Evolutionary conservation across 2,329 filamentous ascomycete species (phyloP), one percentile per base, ranked within the genome.

Genomic region (Sarocladium brachiariae): DNA sequence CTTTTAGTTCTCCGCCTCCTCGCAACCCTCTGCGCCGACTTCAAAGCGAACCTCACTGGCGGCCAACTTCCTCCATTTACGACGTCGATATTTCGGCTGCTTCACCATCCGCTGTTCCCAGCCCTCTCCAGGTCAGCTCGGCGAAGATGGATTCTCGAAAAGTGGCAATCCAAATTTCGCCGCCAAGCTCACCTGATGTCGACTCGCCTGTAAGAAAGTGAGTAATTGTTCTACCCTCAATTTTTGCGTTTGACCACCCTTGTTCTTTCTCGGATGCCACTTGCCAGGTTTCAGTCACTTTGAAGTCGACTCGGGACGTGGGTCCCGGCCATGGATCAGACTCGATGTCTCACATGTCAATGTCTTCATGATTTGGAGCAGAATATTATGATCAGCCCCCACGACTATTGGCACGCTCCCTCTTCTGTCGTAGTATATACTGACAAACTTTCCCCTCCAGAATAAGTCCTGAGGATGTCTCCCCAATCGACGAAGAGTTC

Each of bases 401-500:
- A 16, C 21, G 39, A 27, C n/a, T n/a, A n/a, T n/a, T 27, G 4
- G 39, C 39, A 24, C 14, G 21, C 16, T 21, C 11, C 21, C 13
- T 10, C 10, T 5, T 46, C 14, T 23, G 8, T 10, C 21, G 13
- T 13, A n/a, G 21, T 35, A 49, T 19, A 35, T 37, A 35, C 46
- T 49, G n/a, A 49, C 46, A 37, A 19, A 35, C 21, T 24, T 51
- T 14, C 37, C 35, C 25, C 50, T 53, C 14, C 52, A 68, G 64
- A 34, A 51, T 52, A 41, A 54, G 54, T 45, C 51, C 53, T 47
- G 58, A 59, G 51, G 70, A 76, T 58, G 75, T 80, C 50, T 80
- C 77, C 30, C 77, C 78, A 24, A 73, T 80, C 33, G 75, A 79
- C 49, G 75, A 75, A 52, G 59, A 62, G 19, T 60, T 63, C 50